phyloP scores from a whole-genome alignment of 257 asterid genomes.

The Handroanthus guayacan region DNA sequence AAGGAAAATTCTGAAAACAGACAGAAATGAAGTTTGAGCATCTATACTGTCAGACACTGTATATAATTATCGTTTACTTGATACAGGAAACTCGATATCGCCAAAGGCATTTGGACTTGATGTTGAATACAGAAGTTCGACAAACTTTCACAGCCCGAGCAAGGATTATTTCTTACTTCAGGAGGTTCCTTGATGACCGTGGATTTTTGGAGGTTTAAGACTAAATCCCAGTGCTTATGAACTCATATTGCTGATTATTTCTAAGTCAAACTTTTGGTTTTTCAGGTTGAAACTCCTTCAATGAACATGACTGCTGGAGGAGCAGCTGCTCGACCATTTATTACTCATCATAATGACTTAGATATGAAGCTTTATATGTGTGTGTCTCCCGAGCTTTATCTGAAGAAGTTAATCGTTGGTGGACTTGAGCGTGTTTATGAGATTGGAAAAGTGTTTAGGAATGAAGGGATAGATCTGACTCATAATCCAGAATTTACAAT shows the following conservation, averaged over 20 bases:
- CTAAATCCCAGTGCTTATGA: background rate
- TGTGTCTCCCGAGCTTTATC: background rate
- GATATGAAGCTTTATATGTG: background rate
- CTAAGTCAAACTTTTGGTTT: background rate
- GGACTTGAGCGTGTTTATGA: background rate
- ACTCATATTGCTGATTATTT: background rate
- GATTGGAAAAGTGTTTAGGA: background rate
- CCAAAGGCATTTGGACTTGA: background rate
- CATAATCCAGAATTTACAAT: background rate
- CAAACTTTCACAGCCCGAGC: background rate
- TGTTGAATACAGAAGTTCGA: background rate
- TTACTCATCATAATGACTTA: background rate
- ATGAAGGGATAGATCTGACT: background rate
- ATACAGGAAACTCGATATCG: background rate
- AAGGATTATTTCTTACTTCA: background rate
- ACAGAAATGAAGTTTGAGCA: background rate
- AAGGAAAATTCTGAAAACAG: background rate
- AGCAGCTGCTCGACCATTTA: background rate
- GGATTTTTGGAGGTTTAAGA: background rate
- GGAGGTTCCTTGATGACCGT: background rate
- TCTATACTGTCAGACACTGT: background rate
- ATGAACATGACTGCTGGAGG: background rate
- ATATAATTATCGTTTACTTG: background rate
- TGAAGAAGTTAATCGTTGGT: background rate
- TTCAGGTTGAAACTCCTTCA: background rate